Conservation (phyloP, 305 asterid species). For the Fraxinus ornus region DNA sequence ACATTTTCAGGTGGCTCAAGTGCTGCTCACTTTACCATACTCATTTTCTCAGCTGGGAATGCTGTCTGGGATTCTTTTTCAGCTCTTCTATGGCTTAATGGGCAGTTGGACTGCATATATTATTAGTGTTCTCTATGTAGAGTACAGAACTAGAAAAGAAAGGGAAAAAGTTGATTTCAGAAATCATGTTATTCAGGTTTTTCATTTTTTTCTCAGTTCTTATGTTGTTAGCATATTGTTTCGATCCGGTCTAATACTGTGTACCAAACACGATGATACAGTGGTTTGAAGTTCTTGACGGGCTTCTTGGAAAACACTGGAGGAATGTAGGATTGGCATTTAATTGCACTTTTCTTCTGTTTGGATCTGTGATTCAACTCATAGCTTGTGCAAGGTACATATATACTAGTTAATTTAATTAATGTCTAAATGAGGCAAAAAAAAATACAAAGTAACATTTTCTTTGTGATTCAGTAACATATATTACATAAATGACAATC, state of each 20-base stretch:
- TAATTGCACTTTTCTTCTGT: slow-evolving; percentile 71
- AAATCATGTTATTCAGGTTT: slow-evolving; percentile 75
- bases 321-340: slow-evolving; percentile 82
- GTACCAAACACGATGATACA: neutral
- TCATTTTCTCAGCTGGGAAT: slow-evolving; percentile 81
- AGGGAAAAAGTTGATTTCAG: slow-evolving; percentile 65
- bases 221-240: neutral
- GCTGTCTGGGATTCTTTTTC: slow-evolving; percentile 60
- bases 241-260: neutral
- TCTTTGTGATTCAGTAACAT: slow-evolving; percentile 51
- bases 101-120: slow-evolving; percentile 82
- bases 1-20: slow-evolving; percentile 63
- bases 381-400: slow-evolving; percentile 78
- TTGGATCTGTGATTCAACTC: slow-evolving; percentile 86
- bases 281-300: slow-evolving; percentile 92
- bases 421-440: neutral
- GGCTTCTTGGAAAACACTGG: slow-evolving; percentile 76
- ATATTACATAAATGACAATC: slow-evolving; percentile 71
- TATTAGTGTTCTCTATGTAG: slow-evolving; percentile 62
- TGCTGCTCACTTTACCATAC: slow-evolving; percentile 69
- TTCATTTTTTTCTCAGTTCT: neutral
- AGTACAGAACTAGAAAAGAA: slow-evolving; percentile 69
- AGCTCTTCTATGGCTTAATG: slow-evolving; percentile 62
- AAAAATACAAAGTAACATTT: neutral
- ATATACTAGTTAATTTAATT: neutral